A percentile compares a stretch with the other conserved stretches of the same genome.
phyloP scores from a whole-genome alignment of 139 green algal species.

The Auxenochlorella pyrenoidosa region DNA sequence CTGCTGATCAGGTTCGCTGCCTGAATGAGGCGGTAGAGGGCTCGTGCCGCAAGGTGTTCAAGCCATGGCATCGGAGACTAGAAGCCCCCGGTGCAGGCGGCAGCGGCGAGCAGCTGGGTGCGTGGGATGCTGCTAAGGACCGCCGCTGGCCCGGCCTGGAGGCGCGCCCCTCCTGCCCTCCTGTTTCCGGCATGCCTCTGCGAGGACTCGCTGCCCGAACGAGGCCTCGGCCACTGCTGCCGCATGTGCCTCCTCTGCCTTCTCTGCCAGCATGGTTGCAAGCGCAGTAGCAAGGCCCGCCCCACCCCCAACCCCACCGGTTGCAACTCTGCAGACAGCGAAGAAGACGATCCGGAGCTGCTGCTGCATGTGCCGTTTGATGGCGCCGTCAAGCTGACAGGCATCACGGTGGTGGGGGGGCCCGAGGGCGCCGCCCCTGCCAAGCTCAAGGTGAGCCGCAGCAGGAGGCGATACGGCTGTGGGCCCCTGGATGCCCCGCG shows the following conservation, averaged over 20 bases:
- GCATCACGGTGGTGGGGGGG: conserved; percentile 77
- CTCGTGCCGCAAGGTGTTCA: conserved; percentile 70
- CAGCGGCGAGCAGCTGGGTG: conserved; percentile 24
- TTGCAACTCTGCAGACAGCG: conserved; percentile 47
- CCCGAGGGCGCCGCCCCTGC: conserved; percentile 45
- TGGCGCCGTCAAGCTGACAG: conserved; percentile 87
- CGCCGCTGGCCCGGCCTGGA: too few species aligned
- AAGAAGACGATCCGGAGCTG: conserved; percentile 91
- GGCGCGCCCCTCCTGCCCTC: too few species aligned
- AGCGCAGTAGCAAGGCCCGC: too few species aligned
- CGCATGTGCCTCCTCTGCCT: too few species aligned
- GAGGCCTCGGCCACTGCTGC: too few species aligned
- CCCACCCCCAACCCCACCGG: too few species aligned
- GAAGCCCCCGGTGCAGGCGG: conserved; percentile 24
- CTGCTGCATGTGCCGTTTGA: conserved; percentile 90
- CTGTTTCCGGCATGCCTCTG: too few species aligned
- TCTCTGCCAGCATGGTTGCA: too few species aligned
- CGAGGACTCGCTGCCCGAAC: too few species aligned
- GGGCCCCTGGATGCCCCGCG: neutral
- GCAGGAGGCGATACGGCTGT: neutral
- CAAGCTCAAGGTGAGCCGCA: conserved; percentile 63
- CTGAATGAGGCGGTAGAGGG: conserved; percentile 80
- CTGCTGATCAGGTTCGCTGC: conserved; percentile 68
- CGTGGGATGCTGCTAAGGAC: too few species aligned
- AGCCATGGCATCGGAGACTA: conserved; percentile 74